A percentile compares a stretch with the other conserved stretches of the same genome.
Conservation (phyloP, 1,284 basidiomycete genomes). For the Trichosporon sp. region DNA sequence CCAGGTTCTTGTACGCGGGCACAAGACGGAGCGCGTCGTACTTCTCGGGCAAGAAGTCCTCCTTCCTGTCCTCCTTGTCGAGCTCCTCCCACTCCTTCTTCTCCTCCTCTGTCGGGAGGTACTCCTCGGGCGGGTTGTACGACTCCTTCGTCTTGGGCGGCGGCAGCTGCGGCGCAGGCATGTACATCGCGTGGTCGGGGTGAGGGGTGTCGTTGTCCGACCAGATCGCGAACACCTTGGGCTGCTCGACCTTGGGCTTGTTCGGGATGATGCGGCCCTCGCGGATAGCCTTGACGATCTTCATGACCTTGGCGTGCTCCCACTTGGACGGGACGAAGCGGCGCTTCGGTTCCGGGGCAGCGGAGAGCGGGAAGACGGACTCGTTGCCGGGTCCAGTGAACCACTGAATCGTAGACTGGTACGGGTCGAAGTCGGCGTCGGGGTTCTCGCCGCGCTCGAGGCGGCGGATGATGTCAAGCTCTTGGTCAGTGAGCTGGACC, state of each 20-base stretch:
- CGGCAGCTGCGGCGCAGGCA: slow-evolving; percentile 88
- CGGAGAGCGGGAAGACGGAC: slow-evolving; percentile 87
- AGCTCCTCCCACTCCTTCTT: slow-evolving; percentile 78
- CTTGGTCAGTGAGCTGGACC: slow-evolving; percentile 83
- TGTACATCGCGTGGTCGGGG: slow-evolving; percentile 70
- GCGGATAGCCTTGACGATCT: slow-evolving; percentile 97
- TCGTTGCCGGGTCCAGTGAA: slow-evolving; percentile 96
- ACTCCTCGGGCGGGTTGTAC: slow-evolving; percentile 98
- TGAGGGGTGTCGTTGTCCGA: slow-evolving; percentile 67
- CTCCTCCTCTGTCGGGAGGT: slow-evolving; percentile 87
- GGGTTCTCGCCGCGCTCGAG: slow-evolving; percentile 90
- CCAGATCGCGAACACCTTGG: slow-evolving; percentile 89
- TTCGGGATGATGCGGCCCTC: slow-evolving; percentile 90
- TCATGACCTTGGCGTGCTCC: slow-evolving; percentile 99
- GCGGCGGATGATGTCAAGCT: slow-evolving; percentile 91
- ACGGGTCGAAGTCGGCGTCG: slow-evolving; percentile 84
- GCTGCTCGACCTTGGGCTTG: slow-evolving; percentile 71
- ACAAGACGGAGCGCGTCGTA: slow-evolving; percentile 82
- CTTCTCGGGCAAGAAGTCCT: slow-evolving; percentile 87
- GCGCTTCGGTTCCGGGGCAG: slow-evolving; percentile 91
- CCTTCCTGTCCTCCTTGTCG: slow-evolving; percentile 89
- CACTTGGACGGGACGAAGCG: slow-evolving; percentile 98
- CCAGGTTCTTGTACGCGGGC: slow-evolving; percentile 87
- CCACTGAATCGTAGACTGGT: slow-evolving; percentile 93
- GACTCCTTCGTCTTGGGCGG: slow-evolving; percentile 92